Percentiles rank a stretch among this genome's conserved stretches.
These are phyloP conservation scores for Coniochaeta sp. DNA, from an alignment of 2,329 filamentous ascomycete genomes.

Conservation along the genomic window DNA sequence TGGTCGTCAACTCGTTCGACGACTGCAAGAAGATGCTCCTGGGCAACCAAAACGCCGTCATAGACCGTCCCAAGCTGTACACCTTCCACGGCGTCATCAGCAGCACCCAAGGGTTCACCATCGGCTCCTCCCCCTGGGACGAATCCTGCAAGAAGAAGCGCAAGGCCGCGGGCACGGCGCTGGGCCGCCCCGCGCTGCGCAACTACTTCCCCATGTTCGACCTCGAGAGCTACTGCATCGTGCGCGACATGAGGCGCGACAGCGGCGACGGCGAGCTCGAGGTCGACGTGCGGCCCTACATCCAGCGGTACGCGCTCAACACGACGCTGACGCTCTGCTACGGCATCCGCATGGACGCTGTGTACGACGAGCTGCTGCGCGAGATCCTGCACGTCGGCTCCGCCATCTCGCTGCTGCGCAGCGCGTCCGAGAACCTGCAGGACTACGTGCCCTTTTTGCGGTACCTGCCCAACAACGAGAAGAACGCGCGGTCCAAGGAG, in stretches of 20 bases:
- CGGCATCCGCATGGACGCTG: constrained; percentile 46
- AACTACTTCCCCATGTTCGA: constrained; percentile 47
- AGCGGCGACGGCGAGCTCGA: constrained; percentile 32
- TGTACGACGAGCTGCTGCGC: constrained; percentile 42
- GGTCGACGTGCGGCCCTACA: constrained; percentile 39
- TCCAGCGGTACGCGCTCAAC: constrained; percentile 46
- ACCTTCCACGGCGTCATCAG: constrained; percentile 48
- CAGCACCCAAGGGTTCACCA: constrained; percentile 46
- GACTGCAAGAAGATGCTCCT: constrained; percentile 44
- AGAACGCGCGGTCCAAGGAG: constrained; percentile 37
- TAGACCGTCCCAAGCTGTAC: constrained; percentile 42
- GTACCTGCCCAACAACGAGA: constrained; percentile 44
- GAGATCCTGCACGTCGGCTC: constrained; percentile 47
- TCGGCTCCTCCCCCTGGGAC: constrained; percentile 46
- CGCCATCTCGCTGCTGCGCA: constrained; percentile 41
- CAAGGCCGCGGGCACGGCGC: constrained; percentile 40
- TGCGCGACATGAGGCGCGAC: constrained; percentile 37
- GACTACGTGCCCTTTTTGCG: constrained; percentile 44
- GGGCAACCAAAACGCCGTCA: constrained; percentile 40
- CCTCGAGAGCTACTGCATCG: constrained; percentile 42
- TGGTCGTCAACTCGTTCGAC: constrained; percentile 45
- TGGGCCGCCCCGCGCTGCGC: constrained; percentile 36
- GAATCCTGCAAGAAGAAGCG: constrained; percentile 45
- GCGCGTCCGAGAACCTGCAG: constrained; percentile 44
- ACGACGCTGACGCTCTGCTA: constrained; percentile 48